Percentiles rank a stretch among this genome's conserved stretches.
Evolutionary conservation across 176 grass and related monocot genomes (phyloP).

Genomic region (Neostapfia colusana): DNA sequence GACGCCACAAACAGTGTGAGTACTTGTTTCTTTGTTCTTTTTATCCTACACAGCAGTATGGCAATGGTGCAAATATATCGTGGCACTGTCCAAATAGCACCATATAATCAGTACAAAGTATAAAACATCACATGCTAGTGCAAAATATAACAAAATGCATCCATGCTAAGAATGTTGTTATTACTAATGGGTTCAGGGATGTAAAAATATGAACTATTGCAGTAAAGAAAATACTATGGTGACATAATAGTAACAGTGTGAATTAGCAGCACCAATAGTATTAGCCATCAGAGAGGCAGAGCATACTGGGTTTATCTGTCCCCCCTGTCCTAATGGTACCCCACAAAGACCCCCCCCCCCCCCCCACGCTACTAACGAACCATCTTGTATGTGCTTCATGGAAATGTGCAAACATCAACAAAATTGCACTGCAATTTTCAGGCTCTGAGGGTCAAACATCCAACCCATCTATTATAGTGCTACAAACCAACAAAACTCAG

Average conservation of each 20-base stretch:
- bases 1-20: neutral
- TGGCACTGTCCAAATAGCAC: neutral
- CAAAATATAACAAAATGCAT: neutral
- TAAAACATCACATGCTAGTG: neutral
- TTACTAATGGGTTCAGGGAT: neutral
- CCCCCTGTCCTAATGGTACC: conserved; percentile 48
- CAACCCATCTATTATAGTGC: neutral
- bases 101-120: neutral
- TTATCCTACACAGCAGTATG: neutral
- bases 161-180: neutral
- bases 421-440: conserved; percentile 4
- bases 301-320: conserved; percentile 54
- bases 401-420: conserved; percentile 8
- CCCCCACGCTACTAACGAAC: conserved; percentile 42
- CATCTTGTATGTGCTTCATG: conserved; percentile 30
- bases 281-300: conserved; percentile 2
- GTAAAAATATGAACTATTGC: neutral
- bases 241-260: neutral
- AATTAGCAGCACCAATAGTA: neutral
- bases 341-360: conserved; percentile 37
- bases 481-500: neutral
- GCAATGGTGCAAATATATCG: neutral
- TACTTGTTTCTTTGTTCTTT: neutral
- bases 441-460: conserved; percentile 15
- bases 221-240: conserved; percentile 6